Evolutionary conservation across 176 grass and related monocot genomes (phyloP).

Genomic region (Aegilops sharonensis): DNA sequence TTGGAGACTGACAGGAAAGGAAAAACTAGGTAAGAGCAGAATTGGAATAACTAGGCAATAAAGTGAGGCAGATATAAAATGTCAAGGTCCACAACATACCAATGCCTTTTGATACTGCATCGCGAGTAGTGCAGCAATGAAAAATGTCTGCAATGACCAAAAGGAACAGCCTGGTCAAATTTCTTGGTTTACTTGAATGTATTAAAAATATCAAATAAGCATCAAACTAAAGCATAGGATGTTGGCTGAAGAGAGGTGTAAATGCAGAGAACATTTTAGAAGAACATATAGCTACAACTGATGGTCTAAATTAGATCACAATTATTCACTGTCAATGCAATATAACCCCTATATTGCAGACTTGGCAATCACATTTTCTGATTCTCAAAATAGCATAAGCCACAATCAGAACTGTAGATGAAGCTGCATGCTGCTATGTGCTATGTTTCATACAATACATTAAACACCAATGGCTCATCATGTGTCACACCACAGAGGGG

Average conservation of each 20-base stretch:
- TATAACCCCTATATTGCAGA: neutral
- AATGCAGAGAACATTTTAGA: neutral
- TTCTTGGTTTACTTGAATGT: constrained; percentile 1
- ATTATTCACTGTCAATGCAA: neutral
- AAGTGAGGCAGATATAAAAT: neutral
- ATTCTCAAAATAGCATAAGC: constrained; percentile 3
- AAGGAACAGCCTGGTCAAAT: constrained; percentile 17
- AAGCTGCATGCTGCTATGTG: constrained; percentile 4
- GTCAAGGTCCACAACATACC: constrained; percentile 40
- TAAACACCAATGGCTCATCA: neutral
- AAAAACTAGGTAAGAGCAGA: neutral
- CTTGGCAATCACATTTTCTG: neutral
- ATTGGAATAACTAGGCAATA: neutral
- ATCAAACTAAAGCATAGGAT: neutral
- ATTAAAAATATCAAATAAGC: neutral
- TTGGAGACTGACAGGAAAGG: neutral
- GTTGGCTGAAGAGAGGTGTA: neutral
- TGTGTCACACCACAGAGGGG: neutral
- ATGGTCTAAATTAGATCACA: constrained; percentile 1
- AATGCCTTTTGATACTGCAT: constrained; percentile 95
- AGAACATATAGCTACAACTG: neutral
- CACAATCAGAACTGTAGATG: constrained; percentile 2
- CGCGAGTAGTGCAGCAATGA: constrained; percentile 86
- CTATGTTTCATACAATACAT: neutral
- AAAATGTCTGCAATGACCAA: constrained; percentile 80